Conservation (phyloP, 305 asterid genomes). For the Rubia peregrina region DNA sequence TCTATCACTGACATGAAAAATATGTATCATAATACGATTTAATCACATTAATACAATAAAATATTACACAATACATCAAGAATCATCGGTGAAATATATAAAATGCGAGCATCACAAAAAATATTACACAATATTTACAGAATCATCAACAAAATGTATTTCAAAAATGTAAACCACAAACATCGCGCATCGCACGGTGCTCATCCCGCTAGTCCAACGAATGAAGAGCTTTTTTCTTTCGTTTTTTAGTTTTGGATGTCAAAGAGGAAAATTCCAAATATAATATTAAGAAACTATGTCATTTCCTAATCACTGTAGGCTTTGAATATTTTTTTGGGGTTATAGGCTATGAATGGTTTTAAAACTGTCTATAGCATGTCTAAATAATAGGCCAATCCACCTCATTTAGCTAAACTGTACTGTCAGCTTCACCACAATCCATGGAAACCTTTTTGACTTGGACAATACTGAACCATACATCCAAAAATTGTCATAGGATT, state of each 20-base stretch:
- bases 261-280: neutral
- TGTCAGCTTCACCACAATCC: neutral
- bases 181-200: neutral
- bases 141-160: too few relatives aligned
- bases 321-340: neutral
- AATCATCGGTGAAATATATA: too few relatives aligned
- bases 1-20: too few relatives aligned
- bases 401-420: neutral
- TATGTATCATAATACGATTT: too few relatives aligned
- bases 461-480: neutral
- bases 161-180: too few relatives aligned
- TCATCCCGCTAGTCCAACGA: neutral
- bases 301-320: neutral
- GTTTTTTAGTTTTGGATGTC: too few relatives aligned
- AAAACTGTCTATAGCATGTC: neutral
- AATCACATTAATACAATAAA: too few relatives aligned
- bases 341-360: neutral
- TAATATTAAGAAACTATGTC: neutral
- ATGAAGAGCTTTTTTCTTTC: neutral
- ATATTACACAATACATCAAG: too few relatives aligned
- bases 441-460: neutral
- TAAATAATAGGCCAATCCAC: neutral
- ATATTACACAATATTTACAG: too few relatives aligned
- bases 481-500: neutral
- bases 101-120: too few relatives aligned